These are phyloP conservation scores for Candida verbasci DNA, from an alignment of 805 yeast species.

Conservation along the genomic window DNA sequence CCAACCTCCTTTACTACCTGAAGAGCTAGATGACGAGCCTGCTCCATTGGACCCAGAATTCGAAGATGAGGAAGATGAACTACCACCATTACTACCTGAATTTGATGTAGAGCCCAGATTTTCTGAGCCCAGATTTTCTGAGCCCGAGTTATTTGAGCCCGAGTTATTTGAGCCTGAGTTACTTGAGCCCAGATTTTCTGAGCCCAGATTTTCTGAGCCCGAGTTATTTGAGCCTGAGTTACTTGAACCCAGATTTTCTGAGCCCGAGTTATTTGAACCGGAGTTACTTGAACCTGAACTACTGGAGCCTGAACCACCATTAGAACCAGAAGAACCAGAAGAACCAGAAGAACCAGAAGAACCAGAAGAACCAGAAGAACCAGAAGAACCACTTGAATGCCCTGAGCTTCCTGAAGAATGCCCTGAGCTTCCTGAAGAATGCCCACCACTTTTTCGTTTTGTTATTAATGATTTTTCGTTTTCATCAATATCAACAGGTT, in stretches of 20 bases:
- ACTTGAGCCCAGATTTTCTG: no score
- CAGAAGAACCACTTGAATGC: conserved; percentile 2
- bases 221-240: no score
- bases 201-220: no score
- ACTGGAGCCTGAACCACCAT: not conserved
- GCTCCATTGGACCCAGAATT: not conserved
- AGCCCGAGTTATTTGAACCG: not conserved
- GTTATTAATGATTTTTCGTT: not conserved
- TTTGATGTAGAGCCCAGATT: no score
- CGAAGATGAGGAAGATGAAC: not conserved
- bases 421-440: not conserved
- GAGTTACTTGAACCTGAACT: conserved; percentile 1
- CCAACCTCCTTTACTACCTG: conserved; percentile 4
- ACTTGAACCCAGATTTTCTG: no score
- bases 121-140: no score
- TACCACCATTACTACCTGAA: not conserved
- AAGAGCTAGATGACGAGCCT: not conserved
- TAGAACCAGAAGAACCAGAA: not conserved
- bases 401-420: conserved; percentile 3
- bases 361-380: conserved; percentile 1
- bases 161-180: no score
- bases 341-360: not conserved
- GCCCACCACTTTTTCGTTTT: not conserved
- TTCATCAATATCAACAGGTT: not conserved
- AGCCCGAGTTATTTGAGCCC: no score